phyloP scores from a whole-genome alignment of 306 rosid species.

The Glycine soja region DNA sequence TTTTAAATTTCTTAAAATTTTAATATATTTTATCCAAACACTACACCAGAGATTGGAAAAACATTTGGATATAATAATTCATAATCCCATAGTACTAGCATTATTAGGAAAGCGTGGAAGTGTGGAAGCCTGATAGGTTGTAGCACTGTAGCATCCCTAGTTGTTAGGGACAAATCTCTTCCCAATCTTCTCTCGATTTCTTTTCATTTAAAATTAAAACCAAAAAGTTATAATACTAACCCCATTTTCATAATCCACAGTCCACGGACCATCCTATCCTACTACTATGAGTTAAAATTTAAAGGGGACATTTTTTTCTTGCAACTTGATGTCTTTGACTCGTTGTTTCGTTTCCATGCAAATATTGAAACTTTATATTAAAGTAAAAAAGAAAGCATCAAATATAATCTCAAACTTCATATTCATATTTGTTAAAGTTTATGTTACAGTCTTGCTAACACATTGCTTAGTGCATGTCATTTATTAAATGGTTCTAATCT shows the following conservation, averaged over 20 bases:
- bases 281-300: not conserved
- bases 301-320: not conserved
- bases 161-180: constrained; percentile 59
- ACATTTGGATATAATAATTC: too few species aligned
- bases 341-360: not conserved
- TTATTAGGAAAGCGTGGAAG: not conserved
- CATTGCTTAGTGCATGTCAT: not conserved
- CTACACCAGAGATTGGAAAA: too few species aligned
- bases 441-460: not conserved
- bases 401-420: not conserved
- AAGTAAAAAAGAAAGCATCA: not conserved
- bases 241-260: constrained; percentile 1
- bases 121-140: not conserved
- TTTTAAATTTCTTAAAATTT: too few species aligned
- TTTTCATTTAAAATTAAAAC: constrained; percentile 55
- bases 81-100: too few species aligned
- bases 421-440: not conserved
- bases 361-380: not conserved
- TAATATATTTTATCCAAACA: too few species aligned
- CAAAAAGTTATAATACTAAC: constrained; percentile 38
- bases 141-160: constrained; percentile 37
- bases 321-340: not conserved
- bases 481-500: not conserved
- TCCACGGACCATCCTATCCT: not conserved
- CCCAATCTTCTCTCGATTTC: constrained; percentile 74